phyloP scores from a whole-genome alignment of 345 rosid genomes.

The Populus pruinosa region DNA sequence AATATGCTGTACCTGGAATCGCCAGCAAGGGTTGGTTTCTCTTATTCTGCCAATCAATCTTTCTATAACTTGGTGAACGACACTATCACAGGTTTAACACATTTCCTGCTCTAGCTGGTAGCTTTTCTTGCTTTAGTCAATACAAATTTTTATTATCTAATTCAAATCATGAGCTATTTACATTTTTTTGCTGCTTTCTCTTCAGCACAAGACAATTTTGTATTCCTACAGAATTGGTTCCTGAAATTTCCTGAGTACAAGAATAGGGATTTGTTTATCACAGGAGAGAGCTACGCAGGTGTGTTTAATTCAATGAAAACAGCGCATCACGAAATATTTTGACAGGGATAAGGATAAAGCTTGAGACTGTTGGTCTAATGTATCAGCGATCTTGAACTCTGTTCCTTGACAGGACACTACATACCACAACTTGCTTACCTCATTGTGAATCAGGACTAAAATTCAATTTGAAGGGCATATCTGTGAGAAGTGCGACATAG shows the following conservation, averaged over 20 bases:
- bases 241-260: slow-evolving; percentile 21
- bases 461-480: slow-evolving; percentile 24
- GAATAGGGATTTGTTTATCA: slow-evolving; percentile 13
- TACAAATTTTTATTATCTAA: too few species aligned
- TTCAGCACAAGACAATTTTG: slow-evolving; percentile 20
- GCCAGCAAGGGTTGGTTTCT: slow-evolving; percentile 6
- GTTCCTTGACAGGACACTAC: slow-evolving; percentile 16
- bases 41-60: neutral
- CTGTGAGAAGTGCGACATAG: slow-evolving; percentile 3
- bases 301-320: too few species aligned
- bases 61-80: slow-evolving; percentile 16
- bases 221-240: slow-evolving; percentile 17
- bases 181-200: neutral
- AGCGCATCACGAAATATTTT: too few species aligned
- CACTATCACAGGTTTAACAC: slow-evolving; percentile 16
- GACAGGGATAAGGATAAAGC: too few species aligned
- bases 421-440: slow-evolving; percentile 25
- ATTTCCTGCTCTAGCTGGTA: neutral
- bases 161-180: too few species aligned
- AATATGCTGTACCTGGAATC: slow-evolving; percentile 5
- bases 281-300: slow-evolving; percentile 25
- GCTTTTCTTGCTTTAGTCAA: too few species aligned
- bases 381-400: neutral
- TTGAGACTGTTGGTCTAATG: too few species aligned
- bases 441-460: slow-evolving; percentile 12